These are phyloP conservation scores for Eutrema japonicum DNA, from an alignment of 345 rosid species.

Conservation along the genomic window DNA sequence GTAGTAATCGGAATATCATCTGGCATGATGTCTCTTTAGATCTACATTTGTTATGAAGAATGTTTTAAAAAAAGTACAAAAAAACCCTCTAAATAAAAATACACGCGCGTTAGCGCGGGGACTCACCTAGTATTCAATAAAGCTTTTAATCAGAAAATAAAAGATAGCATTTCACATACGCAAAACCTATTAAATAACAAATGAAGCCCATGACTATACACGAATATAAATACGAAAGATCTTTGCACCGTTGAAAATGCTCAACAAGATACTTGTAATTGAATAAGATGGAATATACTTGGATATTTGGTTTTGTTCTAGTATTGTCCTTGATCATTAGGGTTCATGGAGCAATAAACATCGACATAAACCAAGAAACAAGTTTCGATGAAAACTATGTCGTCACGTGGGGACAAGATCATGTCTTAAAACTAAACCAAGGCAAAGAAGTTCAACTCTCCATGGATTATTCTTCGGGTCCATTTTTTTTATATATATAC, in stretches of 20 bases:
- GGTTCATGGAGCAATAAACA: neutral
- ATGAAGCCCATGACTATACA: neutral
- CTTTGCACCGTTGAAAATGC: neutral
- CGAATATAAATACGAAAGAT: neutral
- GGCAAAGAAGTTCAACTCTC: constrained; percentile 26
- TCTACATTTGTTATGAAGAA: too few relatives aligned
- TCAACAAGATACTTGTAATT: neutral
- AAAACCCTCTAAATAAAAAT: too few relatives aligned
- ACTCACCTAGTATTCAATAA: too few relatives aligned
- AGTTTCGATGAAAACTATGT: constrained; percentile 26
- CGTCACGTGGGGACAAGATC: constrained; percentile 32
- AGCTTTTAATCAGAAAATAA: too few relatives aligned
- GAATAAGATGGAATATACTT: constrained; percentile 6
- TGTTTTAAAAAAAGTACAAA: too few relatives aligned
- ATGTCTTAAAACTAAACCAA: constrained; percentile 7
- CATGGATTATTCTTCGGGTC: constrained; percentile 36
- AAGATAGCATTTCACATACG: constrained; percentile 6
- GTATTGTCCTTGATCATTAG: neutral
- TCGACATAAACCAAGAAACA: neutral
- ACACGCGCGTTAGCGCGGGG: too few relatives aligned
- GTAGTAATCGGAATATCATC: too few relatives aligned
- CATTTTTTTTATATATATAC: neutral
- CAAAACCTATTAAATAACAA: constrained; percentile 4
- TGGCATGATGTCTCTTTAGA: too few relatives aligned
- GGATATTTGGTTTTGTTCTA: constrained; percentile 13